phyloP scores from a whole-genome alignment of 257 asterid species.

The Solanum stenotomum region DNA sequence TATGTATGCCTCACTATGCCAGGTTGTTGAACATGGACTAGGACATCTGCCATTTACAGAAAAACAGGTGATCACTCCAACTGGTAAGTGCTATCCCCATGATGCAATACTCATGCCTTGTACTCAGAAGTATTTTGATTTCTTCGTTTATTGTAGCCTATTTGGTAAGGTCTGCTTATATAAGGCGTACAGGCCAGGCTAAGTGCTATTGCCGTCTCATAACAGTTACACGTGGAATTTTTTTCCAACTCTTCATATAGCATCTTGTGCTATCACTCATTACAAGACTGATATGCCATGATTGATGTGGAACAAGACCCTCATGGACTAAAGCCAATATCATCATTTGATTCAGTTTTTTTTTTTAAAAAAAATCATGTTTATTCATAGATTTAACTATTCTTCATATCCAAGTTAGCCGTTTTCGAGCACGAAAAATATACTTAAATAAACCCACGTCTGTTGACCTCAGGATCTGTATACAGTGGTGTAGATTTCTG shows the following conservation, averaged over 20 bases:
- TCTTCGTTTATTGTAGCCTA: not conserved
- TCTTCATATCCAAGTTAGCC: not conserved
- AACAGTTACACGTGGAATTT: not conserved
- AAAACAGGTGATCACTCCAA: slow-evolving; percentile 94
- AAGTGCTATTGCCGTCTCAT: not conserved
- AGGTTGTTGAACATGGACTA: slow-evolving; percentile 99
- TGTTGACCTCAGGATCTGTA: slow-evolving; percentile 55
- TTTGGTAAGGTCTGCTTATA: not conserved
- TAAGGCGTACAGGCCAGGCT: not conserved
- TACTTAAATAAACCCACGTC: not conserved
- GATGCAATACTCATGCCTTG: not conserved
- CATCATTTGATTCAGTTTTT: not conserved
- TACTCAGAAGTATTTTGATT: not conserved
- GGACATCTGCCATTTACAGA: slow-evolving; percentile 98
- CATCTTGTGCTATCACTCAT: not conserved
- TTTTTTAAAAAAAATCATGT: not conserved
- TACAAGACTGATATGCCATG: not conserved
- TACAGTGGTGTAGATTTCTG: slow-evolving; percentile 98
- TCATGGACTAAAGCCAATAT: not conserved
- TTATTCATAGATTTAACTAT: not conserved
- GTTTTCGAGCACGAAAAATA: not conserved
- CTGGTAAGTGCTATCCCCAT: slow-evolving; percentile 48
- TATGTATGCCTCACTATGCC: not conserved
- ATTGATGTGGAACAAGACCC: not conserved
- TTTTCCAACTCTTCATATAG: not conserved